Evolutionary conservation across 2,329 filamentous ascomycete species (phyloP).

Genomic region (Fusarium stilboides): DNA sequence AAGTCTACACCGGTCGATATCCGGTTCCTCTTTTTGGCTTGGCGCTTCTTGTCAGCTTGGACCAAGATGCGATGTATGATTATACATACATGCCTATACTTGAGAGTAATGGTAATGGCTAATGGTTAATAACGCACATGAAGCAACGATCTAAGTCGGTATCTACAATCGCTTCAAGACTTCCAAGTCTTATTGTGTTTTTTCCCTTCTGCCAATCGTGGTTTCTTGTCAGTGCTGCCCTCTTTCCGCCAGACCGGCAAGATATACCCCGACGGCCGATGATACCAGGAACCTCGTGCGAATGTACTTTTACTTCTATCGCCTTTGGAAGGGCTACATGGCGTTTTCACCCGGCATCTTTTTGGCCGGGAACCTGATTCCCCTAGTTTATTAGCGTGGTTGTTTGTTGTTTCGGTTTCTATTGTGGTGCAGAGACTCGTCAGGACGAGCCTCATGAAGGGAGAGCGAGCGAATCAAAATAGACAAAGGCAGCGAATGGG

Average conservation of each 20-base stretch:
- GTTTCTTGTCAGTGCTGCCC: constrained; percentile 26
- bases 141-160: constrained; percentile 30
- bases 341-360: constrained; percentile 39
- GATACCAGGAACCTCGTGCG: constrained; percentile 19
- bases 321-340: constrained; percentile 22
- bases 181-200: constrained; percentile 2
- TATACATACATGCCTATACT: constrained; percentile 18
- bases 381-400: constrained; percentile 33
- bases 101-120: constrained; percentile 35
- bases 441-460: constrained; percentile 28
- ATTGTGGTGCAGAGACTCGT: constrained; percentile 25
- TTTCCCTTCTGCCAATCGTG: constrained; percentile 11
- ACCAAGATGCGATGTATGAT: constrained; percentile 27
- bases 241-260: constrained; percentile 20
- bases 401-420: constrained; percentile 24
- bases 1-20: constrained; percentile 11
- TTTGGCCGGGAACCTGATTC: constrained; percentile 22
- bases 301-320: constrained; percentile 39
- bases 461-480: constrained; percentile 34
- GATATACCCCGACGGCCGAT: constrained; percentile 29
- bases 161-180: constrained; percentile 20
- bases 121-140: constrained; percentile 34
- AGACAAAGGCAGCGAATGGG: constrained; percentile 31
- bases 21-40: constrained; percentile 20
- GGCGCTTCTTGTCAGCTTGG: constrained; percentile 22